Conservation (phyloP, 1,284 basidiomycete genomes). For the Boletus holoroseus region DNA sequence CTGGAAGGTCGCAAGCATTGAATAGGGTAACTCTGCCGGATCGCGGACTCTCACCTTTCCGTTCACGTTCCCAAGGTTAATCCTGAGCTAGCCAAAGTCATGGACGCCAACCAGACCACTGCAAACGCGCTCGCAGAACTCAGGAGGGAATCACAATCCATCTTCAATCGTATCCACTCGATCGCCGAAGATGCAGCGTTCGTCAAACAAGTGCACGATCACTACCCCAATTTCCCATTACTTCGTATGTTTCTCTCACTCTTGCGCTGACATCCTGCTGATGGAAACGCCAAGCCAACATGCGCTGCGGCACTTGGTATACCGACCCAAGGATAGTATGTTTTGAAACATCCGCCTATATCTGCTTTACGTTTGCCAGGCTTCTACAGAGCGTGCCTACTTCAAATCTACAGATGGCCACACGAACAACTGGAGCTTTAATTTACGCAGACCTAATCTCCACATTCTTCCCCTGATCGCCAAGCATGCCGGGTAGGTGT, state of each 20-base stretch:
- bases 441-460: constrained; percentile 80
- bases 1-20: not conserved
- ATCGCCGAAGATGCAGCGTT: constrained; percentile 74
- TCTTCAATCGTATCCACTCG: constrained; percentile 84
- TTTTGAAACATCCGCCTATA: not conserved
- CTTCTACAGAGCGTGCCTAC: constrained; percentile 57
- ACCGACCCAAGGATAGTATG: constrained; percentile 61
- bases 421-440: constrained; percentile 82
- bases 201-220: constrained; percentile 51
- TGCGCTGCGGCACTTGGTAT: constrained; percentile 95
- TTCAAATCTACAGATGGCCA: constrained; percentile 99
- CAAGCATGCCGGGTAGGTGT: constrained; percentile 54
- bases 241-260: constrained; percentile 46
- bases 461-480: constrained; percentile 64
- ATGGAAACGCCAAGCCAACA: constrained; percentile 57
- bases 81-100: not conserved
- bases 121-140: constrained; percentile 30
- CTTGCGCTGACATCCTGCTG: not conserved
- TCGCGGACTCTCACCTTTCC: not conserved
- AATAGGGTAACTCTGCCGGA: not conserved
- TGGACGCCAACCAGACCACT: not conserved
- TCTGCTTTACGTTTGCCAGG: constrained; percentile 22
- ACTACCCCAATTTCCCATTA: constrained; percentile 59
- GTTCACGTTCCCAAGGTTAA: not conserved
- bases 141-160: constrained; percentile 63